phyloP scores from a whole-genome alignment of 345 rosid species.

The Ailanthus altissimus region DNA sequence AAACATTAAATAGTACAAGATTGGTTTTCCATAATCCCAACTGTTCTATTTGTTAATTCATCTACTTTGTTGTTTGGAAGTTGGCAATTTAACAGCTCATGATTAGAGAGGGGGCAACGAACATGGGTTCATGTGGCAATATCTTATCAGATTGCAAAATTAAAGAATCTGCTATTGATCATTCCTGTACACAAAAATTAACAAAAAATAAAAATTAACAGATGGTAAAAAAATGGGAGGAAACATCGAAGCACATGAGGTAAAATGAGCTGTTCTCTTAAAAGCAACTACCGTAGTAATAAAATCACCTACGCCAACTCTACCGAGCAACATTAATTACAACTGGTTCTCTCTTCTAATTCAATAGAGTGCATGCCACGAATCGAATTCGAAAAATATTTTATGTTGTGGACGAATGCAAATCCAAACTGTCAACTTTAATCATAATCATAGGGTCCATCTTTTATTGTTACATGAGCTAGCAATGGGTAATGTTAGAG shows the following conservation, averaged over 20 bases:
- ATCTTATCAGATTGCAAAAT: slow-evolving; percentile 9
- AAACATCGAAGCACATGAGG: background rate
- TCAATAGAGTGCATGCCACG: background rate
- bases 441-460: background rate
- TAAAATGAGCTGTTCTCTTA: background rate
- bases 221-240: background rate
- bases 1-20: background rate
- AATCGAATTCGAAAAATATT: background rate
- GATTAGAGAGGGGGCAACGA: slow-evolving; percentile 32
- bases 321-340: background rate
- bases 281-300: background rate
- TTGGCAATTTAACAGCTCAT: slow-evolving; percentile 43
- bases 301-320: background rate
- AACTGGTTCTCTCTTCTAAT: background rate
- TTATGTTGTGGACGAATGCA: background rate
- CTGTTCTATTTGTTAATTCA: slow-evolving; percentile 28
- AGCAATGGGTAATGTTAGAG: background rate
- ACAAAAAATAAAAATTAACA: background rate
- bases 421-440: slow-evolving; percentile 10
- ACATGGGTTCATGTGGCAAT: slow-evolving; percentile 52
- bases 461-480: background rate
- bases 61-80: slow-evolving; percentile 14
- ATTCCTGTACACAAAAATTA: background rate
- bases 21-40: slow-evolving; percentile 23
- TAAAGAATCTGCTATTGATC: background rate